These are phyloP conservation scores for Globisporangium abappressorium DNA, from an alignment of 352 stramenopile genomes.

Conservation along the genomic window DNA sequence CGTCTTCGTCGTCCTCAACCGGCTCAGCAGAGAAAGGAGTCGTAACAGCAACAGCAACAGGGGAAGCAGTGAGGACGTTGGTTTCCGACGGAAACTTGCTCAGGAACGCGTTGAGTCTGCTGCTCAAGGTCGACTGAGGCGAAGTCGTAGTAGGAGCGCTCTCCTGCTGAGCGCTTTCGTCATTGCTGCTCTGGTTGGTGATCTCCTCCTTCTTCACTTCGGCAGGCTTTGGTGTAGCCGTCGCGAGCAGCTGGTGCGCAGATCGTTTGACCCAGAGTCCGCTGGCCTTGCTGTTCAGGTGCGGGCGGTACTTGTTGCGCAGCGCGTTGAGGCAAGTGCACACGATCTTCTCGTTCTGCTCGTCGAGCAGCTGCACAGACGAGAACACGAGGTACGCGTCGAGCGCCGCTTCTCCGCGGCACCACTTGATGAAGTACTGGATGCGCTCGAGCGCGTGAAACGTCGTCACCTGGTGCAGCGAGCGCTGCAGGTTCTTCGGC, in stretches of 20 bases:
- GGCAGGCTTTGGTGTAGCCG: neutral
- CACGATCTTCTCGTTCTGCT: slow-evolving; percentile 67
- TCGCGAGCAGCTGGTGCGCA: neutral
- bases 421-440: slow-evolving; percentile 88
- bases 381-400: slow-evolving; percentile 78
- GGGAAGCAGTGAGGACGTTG: slow-evolving; percentile 14
- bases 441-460: slow-evolving; percentile 83
- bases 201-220: slow-evolving; percentile 3
- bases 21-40: neutral
- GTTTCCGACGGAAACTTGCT: slow-evolving; percentile 54
- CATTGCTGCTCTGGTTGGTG: slow-evolving; percentile 11
- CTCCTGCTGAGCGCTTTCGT: neutral
- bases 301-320: slow-evolving; percentile 49
- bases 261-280: slow-evolving; percentile 14
- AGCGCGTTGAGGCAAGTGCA: slow-evolving; percentile 58
- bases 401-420: slow-evolving; percentile 42
- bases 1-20: neutral
- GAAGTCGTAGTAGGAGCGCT: neutral
- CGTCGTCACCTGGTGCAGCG: slow-evolving; percentile 62
- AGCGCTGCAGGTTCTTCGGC: slow-evolving; percentile 70
- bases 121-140: slow-evolving; percentile 11
- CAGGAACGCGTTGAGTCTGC: slow-evolving; percentile 58
- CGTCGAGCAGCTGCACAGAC: slow-evolving; percentile 76
- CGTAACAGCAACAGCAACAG: slow-evolving; percentile 1
- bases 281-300: slow-evolving; percentile 7